Conservation (phyloP, 73 alveolate species). For the Tetrahymena elliotti region DNA sequence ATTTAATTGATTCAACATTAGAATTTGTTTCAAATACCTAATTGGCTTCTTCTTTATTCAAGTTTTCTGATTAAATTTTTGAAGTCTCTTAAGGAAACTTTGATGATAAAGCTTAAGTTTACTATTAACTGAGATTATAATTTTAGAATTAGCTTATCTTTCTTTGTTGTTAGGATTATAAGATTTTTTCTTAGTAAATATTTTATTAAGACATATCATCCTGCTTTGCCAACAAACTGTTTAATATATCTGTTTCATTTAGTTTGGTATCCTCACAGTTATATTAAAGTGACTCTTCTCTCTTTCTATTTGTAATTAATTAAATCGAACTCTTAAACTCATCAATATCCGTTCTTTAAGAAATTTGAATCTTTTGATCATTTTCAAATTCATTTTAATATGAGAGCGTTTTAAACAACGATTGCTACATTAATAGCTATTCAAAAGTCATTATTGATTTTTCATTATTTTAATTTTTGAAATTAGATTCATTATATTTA, state of each 20-base stretch:
- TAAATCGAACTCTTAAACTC: neutral
- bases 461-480: neutral
- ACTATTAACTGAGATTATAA: too few species aligned
- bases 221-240: too few species aligned
- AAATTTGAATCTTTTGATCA: too few species aligned
- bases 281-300: neutral
- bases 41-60: neutral
- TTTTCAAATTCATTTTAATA: too few species aligned
- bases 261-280: neutral
- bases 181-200: too few species aligned
- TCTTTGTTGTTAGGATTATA: too few species aligned
- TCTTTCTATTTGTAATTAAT: neutral
- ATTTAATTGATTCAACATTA: neutral
- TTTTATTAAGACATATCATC: too few species aligned
- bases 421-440: neutral
- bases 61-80: neutral
- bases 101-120: neutral
- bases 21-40: neutral
- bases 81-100: neutral
- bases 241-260: neutral
- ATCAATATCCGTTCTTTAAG: too few species aligned
- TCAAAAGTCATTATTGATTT: neutral
- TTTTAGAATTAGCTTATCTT: neutral
- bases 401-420: neutral
- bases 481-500: neutral